A percentile compares a stretch with the other conserved stretches of the same genome.
Conservation (phyloP, 345 rosid genomes). For the Eucalyptus curtisii region DNA sequence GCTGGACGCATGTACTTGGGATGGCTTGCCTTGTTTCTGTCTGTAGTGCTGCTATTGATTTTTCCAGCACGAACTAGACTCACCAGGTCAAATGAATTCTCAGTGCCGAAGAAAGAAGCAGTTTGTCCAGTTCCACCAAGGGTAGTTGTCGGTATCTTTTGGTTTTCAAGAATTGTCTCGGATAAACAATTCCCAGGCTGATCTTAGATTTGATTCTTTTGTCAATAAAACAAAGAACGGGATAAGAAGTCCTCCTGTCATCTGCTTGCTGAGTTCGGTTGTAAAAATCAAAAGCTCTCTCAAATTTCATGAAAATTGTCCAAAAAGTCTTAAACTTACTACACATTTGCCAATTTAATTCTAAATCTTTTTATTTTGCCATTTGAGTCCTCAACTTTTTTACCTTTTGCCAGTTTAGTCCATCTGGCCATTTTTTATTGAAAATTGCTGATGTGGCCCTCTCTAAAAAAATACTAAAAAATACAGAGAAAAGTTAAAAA, state of each 20-base stretch:
- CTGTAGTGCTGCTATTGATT: slow-evolving; percentile 47
- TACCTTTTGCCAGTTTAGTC: too few relatives aligned
- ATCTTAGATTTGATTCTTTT: background rate
- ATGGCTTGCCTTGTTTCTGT: slow-evolving; percentile 54
- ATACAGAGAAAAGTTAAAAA: too few relatives aligned
- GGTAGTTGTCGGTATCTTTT: background rate
- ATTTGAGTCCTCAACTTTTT: accelerated
- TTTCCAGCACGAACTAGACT: slow-evolving; percentile 27
- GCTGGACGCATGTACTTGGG: slow-evolving; percentile 37
- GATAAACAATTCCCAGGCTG: background rate
- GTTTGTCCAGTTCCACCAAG: background rate
- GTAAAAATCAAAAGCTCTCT: background rate
- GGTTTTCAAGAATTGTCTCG: background rate
- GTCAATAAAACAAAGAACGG: background rate
- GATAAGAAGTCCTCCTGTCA: background rate
- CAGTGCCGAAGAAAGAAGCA: background rate
- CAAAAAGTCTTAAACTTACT: too few relatives aligned
- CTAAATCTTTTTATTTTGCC: accelerated
- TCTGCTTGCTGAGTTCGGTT: background rate
- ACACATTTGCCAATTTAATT: too few relatives aligned
- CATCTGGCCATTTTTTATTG: accelerated
- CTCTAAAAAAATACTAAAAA: too few relatives aligned
- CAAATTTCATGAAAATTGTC: background rate
- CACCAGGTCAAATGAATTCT: background rate
- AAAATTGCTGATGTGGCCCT: accelerated